phyloP scores from a whole-genome alignment of 768 basidiomycete species.

The Suillus americanus region DNA sequence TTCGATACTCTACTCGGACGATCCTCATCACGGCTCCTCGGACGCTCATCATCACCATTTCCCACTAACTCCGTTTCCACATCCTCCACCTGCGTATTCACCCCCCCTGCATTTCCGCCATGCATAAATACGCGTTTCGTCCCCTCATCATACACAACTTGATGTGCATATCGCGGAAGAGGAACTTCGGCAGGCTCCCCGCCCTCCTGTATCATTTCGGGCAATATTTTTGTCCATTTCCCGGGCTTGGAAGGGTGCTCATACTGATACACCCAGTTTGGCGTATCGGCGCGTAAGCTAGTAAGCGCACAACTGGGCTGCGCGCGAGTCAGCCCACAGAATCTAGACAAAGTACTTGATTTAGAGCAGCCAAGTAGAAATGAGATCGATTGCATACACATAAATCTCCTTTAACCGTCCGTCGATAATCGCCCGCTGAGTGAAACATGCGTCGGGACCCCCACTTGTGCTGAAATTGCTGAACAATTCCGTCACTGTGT shows the following conservation, averaged over 20 bases:
- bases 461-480: constrained; percentile 59
- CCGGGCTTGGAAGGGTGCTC: constrained; percentile 50
- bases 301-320: constrained; percentile 39
- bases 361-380: neutral
- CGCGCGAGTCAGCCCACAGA: constrained; percentile 58
- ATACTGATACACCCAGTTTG: constrained; percentile 73
- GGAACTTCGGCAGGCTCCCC: constrained; percentile 40
- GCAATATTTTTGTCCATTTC: constrained; percentile 61
- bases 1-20: constrained; percentile 12
- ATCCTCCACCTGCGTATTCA: constrained; percentile 16
- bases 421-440: constrained; percentile 73
- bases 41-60: constrained; percentile 11
- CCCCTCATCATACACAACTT: constrained; percentile 68
- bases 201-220: constrained; percentile 26
- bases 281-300: constrained; percentile 44
- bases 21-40: constrained; percentile 2
- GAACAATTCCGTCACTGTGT: constrained; percentile 59
- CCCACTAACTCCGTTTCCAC: constrained; percentile 26
- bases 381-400: constrained; percentile 47
- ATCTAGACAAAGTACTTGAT: constrained; percentile 34
- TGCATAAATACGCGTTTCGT: constrained; percentile 64
- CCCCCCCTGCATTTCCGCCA: constrained; percentile 69
- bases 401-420: constrained; percentile 64
- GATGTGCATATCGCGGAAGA: constrained; percentile 70
- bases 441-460: constrained; percentile 72